These are phyloP conservation scores for Entonaema liquescens DNA, from an alignment of 495 filamentous ascomycete genomes.

Conservation along the genomic window DNA sequence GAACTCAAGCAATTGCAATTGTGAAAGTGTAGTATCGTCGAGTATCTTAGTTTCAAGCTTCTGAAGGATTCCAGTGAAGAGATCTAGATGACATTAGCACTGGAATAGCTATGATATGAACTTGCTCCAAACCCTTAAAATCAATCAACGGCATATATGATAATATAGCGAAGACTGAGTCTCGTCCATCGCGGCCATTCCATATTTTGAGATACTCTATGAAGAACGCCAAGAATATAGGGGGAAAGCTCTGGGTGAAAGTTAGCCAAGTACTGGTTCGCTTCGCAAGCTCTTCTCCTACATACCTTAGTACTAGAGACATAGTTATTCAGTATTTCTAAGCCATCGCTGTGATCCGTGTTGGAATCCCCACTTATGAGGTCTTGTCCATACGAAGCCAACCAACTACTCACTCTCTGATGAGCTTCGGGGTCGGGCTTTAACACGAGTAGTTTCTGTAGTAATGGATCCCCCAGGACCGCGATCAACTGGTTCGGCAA, in stretches of 20 bases:
- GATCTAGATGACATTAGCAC: slow-evolving; percentile 53
- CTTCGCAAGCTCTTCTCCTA: neutral
- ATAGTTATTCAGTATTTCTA: slow-evolving; percentile 68
- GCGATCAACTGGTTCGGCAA: slow-evolving; percentile 83
- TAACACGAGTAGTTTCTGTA: slow-evolving; percentile 78
- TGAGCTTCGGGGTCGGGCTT: slow-evolving; percentile 65
- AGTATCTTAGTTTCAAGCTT: slow-evolving; percentile 68
- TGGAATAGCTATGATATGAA: neutral
- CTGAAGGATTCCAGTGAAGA: slow-evolving; percentile 58
- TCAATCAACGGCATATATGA: slow-evolving; percentile 67
- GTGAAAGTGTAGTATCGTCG: slow-evolving; percentile 58
- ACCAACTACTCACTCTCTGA: slow-evolving; percentile 71
- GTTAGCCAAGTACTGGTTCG: neutral
- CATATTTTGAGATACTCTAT: slow-evolving; percentile 68
- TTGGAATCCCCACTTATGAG: slow-evolving; percentile 62
- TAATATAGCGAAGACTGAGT: slow-evolving; percentile 71
- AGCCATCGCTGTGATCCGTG: slow-evolving; percentile 60
- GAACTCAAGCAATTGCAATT: slow-evolving; percentile 68
- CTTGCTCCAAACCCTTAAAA: slow-evolving; percentile 59
- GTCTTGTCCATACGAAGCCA: slow-evolving; percentile 68
- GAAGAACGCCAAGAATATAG: slow-evolving; percentile 70
- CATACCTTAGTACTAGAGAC: slow-evolving; percentile 70
- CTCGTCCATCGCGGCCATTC: slow-evolving; percentile 69
- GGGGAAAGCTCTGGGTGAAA: slow-evolving; percentile 63
- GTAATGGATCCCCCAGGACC: slow-evolving; percentile 74